Evolutionary conservation across 225 moss, liverwort and hornwort genomes (phyloP).

Genomic region (Sphagnum contortum): DNA sequence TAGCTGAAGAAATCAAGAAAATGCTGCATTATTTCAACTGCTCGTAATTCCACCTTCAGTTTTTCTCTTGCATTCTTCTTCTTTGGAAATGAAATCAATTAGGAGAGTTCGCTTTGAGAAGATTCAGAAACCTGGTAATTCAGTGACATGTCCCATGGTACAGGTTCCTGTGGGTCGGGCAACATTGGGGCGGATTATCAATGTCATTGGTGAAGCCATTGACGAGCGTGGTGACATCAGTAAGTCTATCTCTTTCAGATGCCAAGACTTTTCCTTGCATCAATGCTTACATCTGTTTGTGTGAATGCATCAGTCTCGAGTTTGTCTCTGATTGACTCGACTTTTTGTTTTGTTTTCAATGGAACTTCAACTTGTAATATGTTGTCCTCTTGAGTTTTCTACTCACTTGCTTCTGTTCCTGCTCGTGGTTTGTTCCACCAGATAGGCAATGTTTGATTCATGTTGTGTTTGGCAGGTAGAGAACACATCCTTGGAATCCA

Average conservation of each 20-base stretch:
- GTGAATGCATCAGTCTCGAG: too few relatives aligned
- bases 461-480: conserved; percentile 28
- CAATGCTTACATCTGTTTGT: too few relatives aligned
- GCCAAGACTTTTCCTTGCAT: too few relatives aligned
- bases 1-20: too few relatives aligned
- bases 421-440: background rate
- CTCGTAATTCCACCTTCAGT: too few relatives aligned
- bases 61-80: too few relatives aligned
- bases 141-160: background rate
- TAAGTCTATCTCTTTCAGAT: conserved; percentile 11
- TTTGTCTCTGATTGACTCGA: background rate
- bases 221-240: conserved; percentile 86
- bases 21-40: too few relatives aligned
- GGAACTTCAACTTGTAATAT: background rate
- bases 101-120: background rate
- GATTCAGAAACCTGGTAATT: too few relatives aligned
- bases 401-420: too few relatives aligned
- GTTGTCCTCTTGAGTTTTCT: background rate
- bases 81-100: too few relatives aligned
- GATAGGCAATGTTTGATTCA: background rate
- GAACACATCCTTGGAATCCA: conserved; percentile 64
- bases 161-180: conserved; percentile 89
- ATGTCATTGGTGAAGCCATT: conserved; percentile 89
- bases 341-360: background rate
- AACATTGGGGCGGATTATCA: conserved; percentile 87